These are phyloP conservation scores for Colletotrichum sp. DNA, from an alignment of 2,329 filamentous ascomycete genomes.

Conservation along the genomic window DNA sequence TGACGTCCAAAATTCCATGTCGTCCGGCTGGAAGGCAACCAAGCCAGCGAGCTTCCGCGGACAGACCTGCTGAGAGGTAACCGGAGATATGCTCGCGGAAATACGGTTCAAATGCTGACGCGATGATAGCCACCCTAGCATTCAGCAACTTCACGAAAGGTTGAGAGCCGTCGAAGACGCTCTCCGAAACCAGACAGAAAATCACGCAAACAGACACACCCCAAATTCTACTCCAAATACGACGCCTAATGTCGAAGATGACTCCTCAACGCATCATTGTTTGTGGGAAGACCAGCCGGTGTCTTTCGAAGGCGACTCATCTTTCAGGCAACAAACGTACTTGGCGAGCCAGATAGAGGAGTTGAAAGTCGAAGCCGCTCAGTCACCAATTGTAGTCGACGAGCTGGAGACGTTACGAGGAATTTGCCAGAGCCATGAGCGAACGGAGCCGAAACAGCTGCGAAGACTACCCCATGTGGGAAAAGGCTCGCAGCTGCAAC, in stretches of 20 bases:
- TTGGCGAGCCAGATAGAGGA: slow-evolving; percentile 18
- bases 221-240: slow-evolving; percentile 1
- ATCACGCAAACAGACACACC: background rate
- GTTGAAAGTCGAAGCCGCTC: background rate
- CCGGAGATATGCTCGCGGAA: background rate
- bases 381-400: slow-evolving; percentile 6
- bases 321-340: slow-evolving; percentile 17
- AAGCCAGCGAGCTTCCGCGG: background rate
- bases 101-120: background rate
- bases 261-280: background rate
- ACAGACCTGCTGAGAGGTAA: background rate
- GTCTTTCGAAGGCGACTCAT: slow-evolving; percentile 18
- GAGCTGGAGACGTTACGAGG: background rate
- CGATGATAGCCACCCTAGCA: background rate
- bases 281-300: background rate
- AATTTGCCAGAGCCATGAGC: slow-evolving; percentile 1
- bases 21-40: slow-evolving; percentile 13
- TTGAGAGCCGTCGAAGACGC: slow-evolving; percentile 16
- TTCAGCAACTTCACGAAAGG: slow-evolving; percentile 18
- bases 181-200: background rate
- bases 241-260: background rate
- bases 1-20: slow-evolving; percentile 24
- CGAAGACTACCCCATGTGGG: background rate
- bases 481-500: background rate
- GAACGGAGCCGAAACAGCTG: background rate